phyloP scores from a whole-genome alignment of 1,284 basidiomycete species.

The Cutaneotrichosporon sp. region DNA sequence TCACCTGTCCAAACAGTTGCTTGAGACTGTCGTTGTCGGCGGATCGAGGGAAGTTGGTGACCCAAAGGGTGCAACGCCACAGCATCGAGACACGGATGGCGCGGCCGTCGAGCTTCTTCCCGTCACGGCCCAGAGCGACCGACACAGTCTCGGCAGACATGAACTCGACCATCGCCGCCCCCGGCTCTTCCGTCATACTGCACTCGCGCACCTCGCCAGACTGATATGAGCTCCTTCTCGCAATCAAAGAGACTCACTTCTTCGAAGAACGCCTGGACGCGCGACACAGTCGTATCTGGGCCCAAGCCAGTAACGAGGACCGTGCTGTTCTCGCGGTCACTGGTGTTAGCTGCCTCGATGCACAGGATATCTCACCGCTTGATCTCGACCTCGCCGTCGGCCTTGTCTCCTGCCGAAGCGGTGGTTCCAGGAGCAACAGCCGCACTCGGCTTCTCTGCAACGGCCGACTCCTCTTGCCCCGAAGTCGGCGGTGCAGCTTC shows the following conservation, averaged over 20 bases:
- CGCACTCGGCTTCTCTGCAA: neutral
- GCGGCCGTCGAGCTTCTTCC: constrained; percentile 69
- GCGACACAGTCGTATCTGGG: constrained; percentile 61
- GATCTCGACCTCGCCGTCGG: constrained; percentile 29
- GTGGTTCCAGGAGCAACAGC: constrained; percentile 8
- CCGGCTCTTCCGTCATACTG: constrained; percentile 51
- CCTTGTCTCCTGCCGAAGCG: constrained; percentile 22
- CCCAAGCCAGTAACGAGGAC: constrained; percentile 80
- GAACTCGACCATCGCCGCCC: constrained; percentile 54
- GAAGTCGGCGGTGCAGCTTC: neutral
- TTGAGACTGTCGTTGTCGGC: constrained; percentile 77
- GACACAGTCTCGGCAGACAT: constrained; percentile 64
- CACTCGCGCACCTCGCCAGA: constrained; percentile 79
- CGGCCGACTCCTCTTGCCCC: neutral
- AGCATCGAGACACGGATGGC: constrained; percentile 82
- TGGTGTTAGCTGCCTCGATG: constrained; percentile 42
- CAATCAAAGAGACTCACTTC: constrained; percentile 62
- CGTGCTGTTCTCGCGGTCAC: constrained; percentile 93
- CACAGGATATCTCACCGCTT: constrained; percentile 24
- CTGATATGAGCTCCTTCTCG: constrained; percentile 54
- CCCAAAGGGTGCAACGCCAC: constrained; percentile 91
- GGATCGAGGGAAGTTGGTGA: constrained; percentile 90
- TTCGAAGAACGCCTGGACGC: constrained; percentile 73
- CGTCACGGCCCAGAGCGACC: constrained; percentile 85
- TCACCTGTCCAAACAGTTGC: constrained; percentile 72